Base-by-base conservation (phyloP, 768 basidiomycete genomes). In the Phlegmacium glaucopus region DNA sequence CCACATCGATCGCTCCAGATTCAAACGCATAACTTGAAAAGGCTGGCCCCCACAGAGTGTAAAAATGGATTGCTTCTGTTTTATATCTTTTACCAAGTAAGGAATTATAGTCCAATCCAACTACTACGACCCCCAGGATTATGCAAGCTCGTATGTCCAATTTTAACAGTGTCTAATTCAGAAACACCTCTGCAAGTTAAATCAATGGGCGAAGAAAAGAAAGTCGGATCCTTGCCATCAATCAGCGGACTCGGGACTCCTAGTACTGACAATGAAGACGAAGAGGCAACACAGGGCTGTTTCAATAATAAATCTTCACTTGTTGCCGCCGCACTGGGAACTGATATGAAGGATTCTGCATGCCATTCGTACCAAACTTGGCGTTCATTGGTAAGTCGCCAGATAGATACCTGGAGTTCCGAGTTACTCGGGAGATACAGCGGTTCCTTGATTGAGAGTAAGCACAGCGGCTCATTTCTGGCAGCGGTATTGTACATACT, bases 321-420 rank as follows among this genome's bases (percentile, higher is more conserved):
- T 12, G 64, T 49, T 5, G 64, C 60, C 17, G 66, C 46, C 29
- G 61, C 59, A 34, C 64, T 65, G 28, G 78, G 72, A 13, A 85
- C 72, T 4, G 88, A 80, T 44, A 98, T 72, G 71, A 90, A 98
- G 13, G 92, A 85, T 60, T 97, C 94, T 0, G 93, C 94, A 60
- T 88, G 85, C 96, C 96, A 99, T 67, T 98, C 96, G 67, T 98
- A 98, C 96, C 96, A 99, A 11, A 99, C 90, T 56, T 88, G 86
- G 13, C 83, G 81, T 47, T 85, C 79, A 65, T 89, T 90, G 2
- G 93, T 95, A 52, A 96, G 68, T 18, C 96, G 84, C 94, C 96
- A 99, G 22, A 99, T 80, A 17, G 88, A 88, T 4, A 97, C 90
- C 50, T 91, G 87, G 10, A 99, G 72, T 60, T 99, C 96, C 13